Evolutionary conservation across 495 filamentous ascomycete species (phyloP).

Genomic region (Pyronema domesticum): DNA sequence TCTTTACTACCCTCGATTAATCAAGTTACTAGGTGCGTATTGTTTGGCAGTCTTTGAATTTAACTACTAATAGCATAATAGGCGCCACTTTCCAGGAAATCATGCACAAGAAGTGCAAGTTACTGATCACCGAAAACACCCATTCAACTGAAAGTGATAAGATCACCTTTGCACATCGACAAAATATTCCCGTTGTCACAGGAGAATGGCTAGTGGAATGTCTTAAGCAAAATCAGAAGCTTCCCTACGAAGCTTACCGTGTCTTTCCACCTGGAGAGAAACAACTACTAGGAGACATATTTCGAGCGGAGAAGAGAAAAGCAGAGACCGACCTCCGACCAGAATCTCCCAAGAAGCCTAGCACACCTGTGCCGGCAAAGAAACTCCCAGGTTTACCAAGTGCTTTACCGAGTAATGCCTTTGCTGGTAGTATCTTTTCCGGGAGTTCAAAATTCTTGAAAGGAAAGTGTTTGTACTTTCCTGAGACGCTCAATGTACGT

Average conservation of each 20-base stretch:
- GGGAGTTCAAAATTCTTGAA: too few relatives aligned
- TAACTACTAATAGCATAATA: conserved; percentile 3
- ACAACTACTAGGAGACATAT: not conserved
- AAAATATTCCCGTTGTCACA: conserved; percentile 60
- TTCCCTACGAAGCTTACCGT: conserved; percentile 30
- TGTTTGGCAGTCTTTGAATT: not conserved
- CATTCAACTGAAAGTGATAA: conserved; percentile 55
- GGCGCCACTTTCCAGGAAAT: conserved; percentile 16
- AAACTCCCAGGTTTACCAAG: too few relatives aligned
- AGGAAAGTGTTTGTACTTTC: too few relatives aligned
- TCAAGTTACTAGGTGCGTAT: conserved; percentile 49
- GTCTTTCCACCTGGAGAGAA: not conserved
- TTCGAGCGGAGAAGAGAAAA: conserved; percentile 1
- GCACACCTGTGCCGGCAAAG: too few relatives aligned
- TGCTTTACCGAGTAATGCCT: too few relatives aligned
- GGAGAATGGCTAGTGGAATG: conserved; percentile 72
- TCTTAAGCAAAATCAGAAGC: conserved; percentile 38
- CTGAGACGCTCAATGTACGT: too few relatives aligned
- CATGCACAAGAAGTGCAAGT: conserved; percentile 13
- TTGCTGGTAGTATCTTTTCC: too few relatives aligned
- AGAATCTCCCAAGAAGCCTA: conserved; percentile 1
- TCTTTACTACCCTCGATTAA: conserved; percentile 58
- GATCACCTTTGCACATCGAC: conserved; percentile 48
- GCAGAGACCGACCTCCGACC: conserved; percentile 2
- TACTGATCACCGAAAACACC: conserved; percentile 16